phyloP scores from a whole-genome alignment of 495 filamentous ascomycete genomes.

The Emericellopsis terricola region DNA sequence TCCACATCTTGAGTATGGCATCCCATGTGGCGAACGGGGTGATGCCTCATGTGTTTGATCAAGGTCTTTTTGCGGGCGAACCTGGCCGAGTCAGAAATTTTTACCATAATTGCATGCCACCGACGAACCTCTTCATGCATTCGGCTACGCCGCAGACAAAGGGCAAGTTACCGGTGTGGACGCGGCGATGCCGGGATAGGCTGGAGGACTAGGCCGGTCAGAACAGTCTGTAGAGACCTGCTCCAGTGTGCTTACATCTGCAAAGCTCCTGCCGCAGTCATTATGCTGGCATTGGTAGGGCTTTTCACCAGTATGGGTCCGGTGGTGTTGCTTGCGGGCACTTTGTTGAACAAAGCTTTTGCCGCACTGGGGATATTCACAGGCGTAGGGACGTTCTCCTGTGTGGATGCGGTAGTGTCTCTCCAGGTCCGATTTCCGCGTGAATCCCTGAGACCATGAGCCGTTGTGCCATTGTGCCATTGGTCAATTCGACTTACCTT shows the following conservation, averaged over 20 bases:
- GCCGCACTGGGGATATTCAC: constrained; percentile 48
- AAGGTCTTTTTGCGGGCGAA: constrained; percentile 82
- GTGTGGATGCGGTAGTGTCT: constrained; percentile 83
- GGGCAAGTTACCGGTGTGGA: constrained; percentile 74
- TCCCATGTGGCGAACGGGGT: no score
- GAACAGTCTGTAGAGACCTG: constrained; percentile 5
- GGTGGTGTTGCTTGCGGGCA: constrained; percentile 70
- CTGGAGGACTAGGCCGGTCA: constrained; percentile 57
- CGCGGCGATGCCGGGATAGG: constrained; percentile 69
- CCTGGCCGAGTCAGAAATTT: constrained; percentile 25
- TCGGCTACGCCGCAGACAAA: constrained; percentile 62
- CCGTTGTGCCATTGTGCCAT: neutral
- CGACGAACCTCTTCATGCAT: constrained; percentile 60
- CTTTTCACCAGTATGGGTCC: constrained; percentile 60
- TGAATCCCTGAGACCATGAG: constrained; percentile 50
- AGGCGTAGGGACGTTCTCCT: constrained; percentile 70
- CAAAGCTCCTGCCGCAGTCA: constrained; percentile 73
- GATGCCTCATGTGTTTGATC: constrained; percentile 78
- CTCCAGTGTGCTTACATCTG: constrained; percentile 43
- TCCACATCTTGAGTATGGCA: no score
- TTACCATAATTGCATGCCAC: constrained; percentile 7
- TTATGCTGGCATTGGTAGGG: constrained; percentile 66
- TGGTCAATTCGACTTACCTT: constrained; percentile 23
- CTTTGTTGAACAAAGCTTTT: constrained; percentile 87
- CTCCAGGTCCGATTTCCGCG: constrained; percentile 81